Conservation (phyloP, 2,329 filamentous ascomycete species). For the Xylariaceae sp. region DNA sequence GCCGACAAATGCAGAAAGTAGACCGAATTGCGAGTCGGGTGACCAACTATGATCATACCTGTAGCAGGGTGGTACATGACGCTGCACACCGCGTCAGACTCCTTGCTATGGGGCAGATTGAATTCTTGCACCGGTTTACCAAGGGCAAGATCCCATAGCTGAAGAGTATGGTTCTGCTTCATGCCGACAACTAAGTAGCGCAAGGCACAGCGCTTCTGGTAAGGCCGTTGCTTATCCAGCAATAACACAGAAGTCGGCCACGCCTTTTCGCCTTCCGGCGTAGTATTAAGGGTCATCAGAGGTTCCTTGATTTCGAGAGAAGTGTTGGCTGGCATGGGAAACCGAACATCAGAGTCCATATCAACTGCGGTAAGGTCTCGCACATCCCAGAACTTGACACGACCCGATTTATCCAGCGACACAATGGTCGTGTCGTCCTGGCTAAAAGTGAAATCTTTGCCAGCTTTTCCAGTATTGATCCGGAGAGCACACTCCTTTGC, state of each 20-base stretch:
- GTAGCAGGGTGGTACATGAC: constrained; percentile 89
- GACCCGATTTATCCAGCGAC: constrained; percentile 92
- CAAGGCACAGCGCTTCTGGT: constrained; percentile 81
- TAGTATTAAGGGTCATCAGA: constrained; percentile 80
- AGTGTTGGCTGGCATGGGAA: constrained; percentile 50
- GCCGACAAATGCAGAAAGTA: constrained; percentile 96
- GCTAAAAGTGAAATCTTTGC: constrained; percentile 97
- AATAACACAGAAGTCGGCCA: constrained; percentile 96
- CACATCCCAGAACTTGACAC: constrained; percentile 98
- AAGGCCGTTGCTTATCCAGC: constrained; percentile 92
- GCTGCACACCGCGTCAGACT: constrained; percentile 96
- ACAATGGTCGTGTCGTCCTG: constrained; percentile 93
- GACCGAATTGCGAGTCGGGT: constrained; percentile 94
- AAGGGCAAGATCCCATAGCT: constrained; percentile 95
- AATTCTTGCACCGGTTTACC: constrained; percentile 96
- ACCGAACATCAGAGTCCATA: constrained; percentile 48
- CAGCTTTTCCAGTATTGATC: constrained; percentile 95
- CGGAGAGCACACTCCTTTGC: constrained; percentile 82
- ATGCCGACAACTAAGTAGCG: constrained; percentile 96
- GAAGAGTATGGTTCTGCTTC: constrained; percentile 98
- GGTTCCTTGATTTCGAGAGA: constrained; percentile 79
- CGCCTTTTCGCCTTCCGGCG: constrained; percentile 83
- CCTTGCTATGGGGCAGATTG: constrained; percentile 91
- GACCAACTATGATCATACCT: constrained; percentile 90
- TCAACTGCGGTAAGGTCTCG: constrained; percentile 63